Percentiles rank a stretch among this genome's conserved stretches.
Evolutionary conservation across 352 stramenopile species (phyloP).

Genomic region (Hyaloperonospora brassicae): DNA sequence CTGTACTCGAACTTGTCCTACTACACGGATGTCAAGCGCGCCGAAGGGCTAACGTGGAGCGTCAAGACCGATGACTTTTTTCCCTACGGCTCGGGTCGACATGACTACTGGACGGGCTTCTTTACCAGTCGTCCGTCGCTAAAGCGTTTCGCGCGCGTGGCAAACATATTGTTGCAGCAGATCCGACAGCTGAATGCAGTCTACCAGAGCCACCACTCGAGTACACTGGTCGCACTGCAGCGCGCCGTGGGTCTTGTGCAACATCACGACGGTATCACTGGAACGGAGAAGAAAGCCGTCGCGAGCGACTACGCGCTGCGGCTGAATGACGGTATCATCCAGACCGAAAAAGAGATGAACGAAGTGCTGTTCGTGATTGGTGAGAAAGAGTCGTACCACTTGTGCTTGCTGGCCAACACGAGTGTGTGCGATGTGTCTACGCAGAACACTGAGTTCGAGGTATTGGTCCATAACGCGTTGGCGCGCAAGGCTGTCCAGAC

Average conservation of each 20-base stretch:
- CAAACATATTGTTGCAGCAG: slow-evolving; percentile 84
- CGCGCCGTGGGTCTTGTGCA: slow-evolving; percentile 89
- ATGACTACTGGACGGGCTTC: slow-evolving; percentile 95
- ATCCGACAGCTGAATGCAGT: slow-evolving; percentile 87
- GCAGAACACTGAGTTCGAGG: slow-evolving; percentile 56
- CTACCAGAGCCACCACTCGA: slow-evolving; percentile 55
- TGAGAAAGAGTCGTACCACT: slow-evolving; percentile 50
- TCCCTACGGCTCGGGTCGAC: slow-evolving; percentile 88
- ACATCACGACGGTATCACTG: slow-evolving; percentile 94
- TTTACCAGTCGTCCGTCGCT: slow-evolving; percentile 91
- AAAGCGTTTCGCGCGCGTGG: slow-evolving; percentile 89
- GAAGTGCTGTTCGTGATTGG: slow-evolving; percentile 69
- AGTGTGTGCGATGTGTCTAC: slow-evolving; percentile 84
- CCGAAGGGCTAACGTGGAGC: slow-evolving; percentile 66
- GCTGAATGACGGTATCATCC: slow-evolving; percentile 77
- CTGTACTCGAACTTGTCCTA: slow-evolving; percentile 94
- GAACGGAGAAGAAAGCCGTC: slow-evolving; percentile 93
- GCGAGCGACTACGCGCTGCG: slow-evolving; percentile 92
- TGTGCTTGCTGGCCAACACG: slow-evolving; percentile 84
- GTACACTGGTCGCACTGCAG: slow-evolving; percentile 57
- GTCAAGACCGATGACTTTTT: slow-evolving; percentile 97
- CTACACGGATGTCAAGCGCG: slow-evolving; percentile 92
- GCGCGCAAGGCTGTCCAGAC: slow-evolving; percentile 48
- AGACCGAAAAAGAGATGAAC: slow-evolving; percentile 59
- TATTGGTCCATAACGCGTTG: slow-evolving; percentile 65